Percentiles rank a stretch among this genome's conserved stretches.
Conservation (phyloP, 345 rosid genomes). For the Combretum micranthum region DNA sequence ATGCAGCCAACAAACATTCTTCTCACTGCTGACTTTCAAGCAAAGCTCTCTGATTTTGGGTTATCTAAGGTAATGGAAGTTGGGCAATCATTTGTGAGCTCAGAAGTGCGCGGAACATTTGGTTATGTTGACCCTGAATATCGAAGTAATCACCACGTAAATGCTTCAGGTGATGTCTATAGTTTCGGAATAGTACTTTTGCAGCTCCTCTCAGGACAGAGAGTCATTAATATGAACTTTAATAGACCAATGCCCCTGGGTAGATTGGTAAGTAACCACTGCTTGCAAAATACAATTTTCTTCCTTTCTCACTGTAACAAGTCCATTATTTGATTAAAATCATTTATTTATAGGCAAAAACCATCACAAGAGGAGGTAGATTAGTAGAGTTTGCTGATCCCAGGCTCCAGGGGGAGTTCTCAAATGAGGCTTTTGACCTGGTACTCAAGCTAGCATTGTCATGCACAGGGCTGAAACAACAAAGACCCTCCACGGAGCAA, state of each 20-base stretch:
- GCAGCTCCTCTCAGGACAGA: constrained; percentile 53
- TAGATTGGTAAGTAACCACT: constrained; percentile 27
- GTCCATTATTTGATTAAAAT: not conserved
- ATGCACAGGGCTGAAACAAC: constrained; percentile 44
- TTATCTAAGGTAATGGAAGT: constrained; percentile 51
- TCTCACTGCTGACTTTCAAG: constrained; percentile 33
- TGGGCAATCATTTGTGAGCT: constrained; percentile 50
- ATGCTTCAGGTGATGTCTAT: constrained; percentile 49
- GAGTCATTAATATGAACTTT: constrained; percentile 35
- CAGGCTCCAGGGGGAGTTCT: constrained; percentile 39
- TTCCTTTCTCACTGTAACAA: not conserved
- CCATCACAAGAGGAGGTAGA: constrained; percentile 29
- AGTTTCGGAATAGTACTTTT: constrained; percentile 56
- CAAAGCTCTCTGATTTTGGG: constrained; percentile 56
- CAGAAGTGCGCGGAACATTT: constrained; percentile 63
- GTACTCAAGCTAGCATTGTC: constrained; percentile 44
- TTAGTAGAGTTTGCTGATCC: constrained; percentile 42
- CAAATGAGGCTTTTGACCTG: constrained; percentile 34
- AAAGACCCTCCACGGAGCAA: constrained; percentile 56
- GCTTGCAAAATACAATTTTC: not conserved
- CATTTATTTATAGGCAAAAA: constrained; percentile 30
- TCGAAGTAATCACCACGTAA: constrained; percentile 41
- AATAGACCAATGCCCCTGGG: constrained; percentile 35
- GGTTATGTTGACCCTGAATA: constrained; percentile 61
- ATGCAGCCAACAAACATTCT: constrained; percentile 56